phyloP scores from a whole-genome alignment of 345 rosid species.

The Psidium friedrichsthalianum region DNA sequence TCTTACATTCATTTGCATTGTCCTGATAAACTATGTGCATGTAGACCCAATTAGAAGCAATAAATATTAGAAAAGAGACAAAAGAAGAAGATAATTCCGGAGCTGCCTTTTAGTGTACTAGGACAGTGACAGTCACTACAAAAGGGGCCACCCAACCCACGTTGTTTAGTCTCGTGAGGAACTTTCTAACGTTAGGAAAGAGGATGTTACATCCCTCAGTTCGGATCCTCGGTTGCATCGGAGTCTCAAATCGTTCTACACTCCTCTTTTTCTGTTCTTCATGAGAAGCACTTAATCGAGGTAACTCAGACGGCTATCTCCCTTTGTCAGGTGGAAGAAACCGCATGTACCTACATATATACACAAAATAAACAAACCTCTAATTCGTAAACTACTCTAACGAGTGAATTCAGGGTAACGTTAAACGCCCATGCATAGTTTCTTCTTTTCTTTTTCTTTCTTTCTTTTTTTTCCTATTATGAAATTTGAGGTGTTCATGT shows the following conservation, averaged over 20 bases:
- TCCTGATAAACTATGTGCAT: neutral
- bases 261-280: neutral
- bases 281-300: neutral
- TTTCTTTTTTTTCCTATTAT: neutral
- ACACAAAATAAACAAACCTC: neutral
- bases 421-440: neutral
- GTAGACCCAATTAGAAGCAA: neutral
- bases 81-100: neutral
- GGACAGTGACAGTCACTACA: neutral
- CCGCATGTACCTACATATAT: neutral
- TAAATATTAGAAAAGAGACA: neutral
- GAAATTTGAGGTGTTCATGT: neutral
- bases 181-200: neutral
- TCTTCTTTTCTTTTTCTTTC: neutral
- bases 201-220: neutral
- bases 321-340: neutral
- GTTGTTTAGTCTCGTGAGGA: neutral
- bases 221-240: neutral
- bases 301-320: neutral
- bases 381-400: neutral
- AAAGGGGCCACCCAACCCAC: neutral
- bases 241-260: neutral
- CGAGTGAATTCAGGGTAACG: neutral
- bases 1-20: neutral
- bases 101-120: neutral